Evolutionary conservation across 257 asterid species (phyloP).

Genomic region (Jacaranda copaia): DNA sequence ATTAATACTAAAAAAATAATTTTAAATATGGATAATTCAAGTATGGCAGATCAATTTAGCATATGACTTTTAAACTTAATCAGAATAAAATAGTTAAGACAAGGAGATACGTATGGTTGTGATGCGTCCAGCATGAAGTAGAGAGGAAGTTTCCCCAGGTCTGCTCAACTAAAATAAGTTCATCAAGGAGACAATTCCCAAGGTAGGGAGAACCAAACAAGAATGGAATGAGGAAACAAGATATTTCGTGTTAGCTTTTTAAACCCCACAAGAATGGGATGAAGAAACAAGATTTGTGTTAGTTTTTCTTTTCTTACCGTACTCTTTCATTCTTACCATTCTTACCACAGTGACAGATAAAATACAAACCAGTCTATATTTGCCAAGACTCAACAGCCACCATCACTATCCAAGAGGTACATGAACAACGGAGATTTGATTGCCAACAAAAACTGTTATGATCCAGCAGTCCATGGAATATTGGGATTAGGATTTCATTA

Average conservation of each 20-base stretch:
- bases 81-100: neutral
- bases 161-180: neutral
- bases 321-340: neutral
- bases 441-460: neutral
- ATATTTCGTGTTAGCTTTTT: no score
- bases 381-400: conserved; percentile 25
- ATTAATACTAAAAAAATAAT: no score
- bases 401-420: conserved; percentile 1
- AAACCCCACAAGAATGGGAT: no score
- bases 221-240: neutral
- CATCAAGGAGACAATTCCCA: neutral
- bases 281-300: neutral
- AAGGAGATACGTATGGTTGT: conserved; percentile 6
- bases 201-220: neutral
- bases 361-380: no score
- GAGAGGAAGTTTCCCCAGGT: neutral
- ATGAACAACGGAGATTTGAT: conserved; percentile 4
- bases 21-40: neutral
- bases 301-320: neutral
- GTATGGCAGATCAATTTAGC: conserved; percentile 4
- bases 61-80: neutral
- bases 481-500: no score
- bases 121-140: neutral
- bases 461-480: no score
- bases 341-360: no score